These are phyloP conservation scores for Cenchrus americanus DNA, from an alignment of 176 grass and related monocot genomes.

Conservation along the genomic window DNA sequence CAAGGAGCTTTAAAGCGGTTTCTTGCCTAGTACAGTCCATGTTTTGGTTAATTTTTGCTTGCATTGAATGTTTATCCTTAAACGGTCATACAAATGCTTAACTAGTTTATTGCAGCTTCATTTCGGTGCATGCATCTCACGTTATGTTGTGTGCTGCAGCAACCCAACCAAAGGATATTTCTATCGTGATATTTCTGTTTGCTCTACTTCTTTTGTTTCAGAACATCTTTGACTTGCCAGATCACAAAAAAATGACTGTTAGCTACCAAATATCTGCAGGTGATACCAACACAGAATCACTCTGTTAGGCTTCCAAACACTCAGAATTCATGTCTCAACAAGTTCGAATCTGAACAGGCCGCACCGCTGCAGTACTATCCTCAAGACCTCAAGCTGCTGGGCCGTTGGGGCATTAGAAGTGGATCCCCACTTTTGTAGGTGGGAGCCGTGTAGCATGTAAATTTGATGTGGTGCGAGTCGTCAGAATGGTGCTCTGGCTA, in stretches of 20 bases:
- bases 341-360: constrained; percentile 11
- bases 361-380: constrained; percentile 8
- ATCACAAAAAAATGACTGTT: neutral
- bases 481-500: constrained; percentile 25
- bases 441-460: constrained; percentile 35
- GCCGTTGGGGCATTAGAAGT: neutral
- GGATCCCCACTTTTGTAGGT: constrained; percentile 1
- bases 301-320: constrained; percentile 23
- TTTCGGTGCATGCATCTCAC: constrained; percentile 2
- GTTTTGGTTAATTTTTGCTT: neutral
- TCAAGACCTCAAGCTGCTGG: neutral
- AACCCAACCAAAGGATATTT: neutral
- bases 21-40: neutral
- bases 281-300: constrained; percentile 23
- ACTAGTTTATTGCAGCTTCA: neutral
- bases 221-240: neutral
- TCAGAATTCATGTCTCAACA: constrained; percentile 34
- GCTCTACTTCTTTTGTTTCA: neutral
- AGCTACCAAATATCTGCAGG: constrained; percentile 38
- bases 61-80: neutral
- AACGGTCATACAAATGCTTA: neutral
- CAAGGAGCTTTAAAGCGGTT: neutral
- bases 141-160: neutral
- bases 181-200: neutral
- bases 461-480: constrained; percentile 5